These are phyloP conservation scores for Agrocybe chaxingu DNA, from an alignment of 768 basidiomycete genomes.

Conservation along the genomic window DNA sequence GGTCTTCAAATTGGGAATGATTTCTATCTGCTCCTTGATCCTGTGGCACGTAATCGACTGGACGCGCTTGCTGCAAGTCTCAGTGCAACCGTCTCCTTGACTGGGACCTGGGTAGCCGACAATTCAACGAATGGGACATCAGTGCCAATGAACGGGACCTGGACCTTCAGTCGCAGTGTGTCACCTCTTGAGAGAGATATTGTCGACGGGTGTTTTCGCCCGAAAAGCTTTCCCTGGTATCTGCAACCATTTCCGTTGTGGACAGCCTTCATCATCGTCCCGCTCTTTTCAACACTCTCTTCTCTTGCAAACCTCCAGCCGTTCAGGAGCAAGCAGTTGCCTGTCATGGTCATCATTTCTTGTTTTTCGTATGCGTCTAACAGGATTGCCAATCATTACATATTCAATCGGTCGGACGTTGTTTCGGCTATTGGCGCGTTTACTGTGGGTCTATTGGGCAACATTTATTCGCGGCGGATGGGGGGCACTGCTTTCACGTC, in stretches of 20 bases:
- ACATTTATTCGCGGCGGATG: conserved; percentile 78
- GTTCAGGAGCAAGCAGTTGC: conserved; percentile 63
- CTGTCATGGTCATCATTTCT: conserved; percentile 83
- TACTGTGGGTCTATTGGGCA: conserved; percentile 74
- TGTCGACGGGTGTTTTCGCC: conserved; percentile 69
- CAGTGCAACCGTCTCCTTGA: conserved; percentile 45
- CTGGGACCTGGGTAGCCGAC: conserved; percentile 69
- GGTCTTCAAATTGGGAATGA: conserved; percentile 84
- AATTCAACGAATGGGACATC: conserved; percentile 36
- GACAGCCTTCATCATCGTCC: conserved; percentile 75
- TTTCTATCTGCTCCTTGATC: conserved; percentile 71
- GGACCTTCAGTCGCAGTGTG: conserved; percentile 60
- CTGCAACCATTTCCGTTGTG: conserved; percentile 80
- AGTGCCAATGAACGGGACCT: conserved; percentile 54
- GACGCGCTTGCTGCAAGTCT: conserved; percentile 50
- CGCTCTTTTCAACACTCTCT: conserved; percentile 65
- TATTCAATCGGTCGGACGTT: conserved; percentile 80
- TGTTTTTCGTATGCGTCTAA: conserved; percentile 78
- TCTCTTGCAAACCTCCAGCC: conserved; percentile 81
- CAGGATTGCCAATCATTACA: conserved; percentile 80
- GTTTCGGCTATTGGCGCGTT: conserved; percentile 86
- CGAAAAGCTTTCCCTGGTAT: conserved; percentile 65
- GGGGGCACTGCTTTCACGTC: conserved; percentile 86
- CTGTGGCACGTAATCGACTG: conserved; percentile 47
- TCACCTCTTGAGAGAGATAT: conserved; percentile 45